phyloP scores from a whole-genome alignment of 1,139 yeast genomes.

The Yarrowia galli region DNA sequence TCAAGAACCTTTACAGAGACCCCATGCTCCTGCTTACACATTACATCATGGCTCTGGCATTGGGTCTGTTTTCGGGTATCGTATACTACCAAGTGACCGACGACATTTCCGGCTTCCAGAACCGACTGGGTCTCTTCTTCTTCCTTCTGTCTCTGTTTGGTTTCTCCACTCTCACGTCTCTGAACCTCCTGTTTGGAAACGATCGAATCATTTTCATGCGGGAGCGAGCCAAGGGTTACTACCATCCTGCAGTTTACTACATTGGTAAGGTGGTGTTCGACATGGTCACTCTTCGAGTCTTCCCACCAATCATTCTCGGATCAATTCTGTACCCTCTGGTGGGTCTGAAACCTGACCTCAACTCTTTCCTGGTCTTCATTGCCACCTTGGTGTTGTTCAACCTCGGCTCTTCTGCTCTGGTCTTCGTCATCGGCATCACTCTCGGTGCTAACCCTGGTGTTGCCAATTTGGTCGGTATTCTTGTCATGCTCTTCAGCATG shows the following conservation, averaged over 20 bases:
- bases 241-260: constrained; percentile 85
- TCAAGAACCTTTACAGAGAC: constrained; percentile 89
- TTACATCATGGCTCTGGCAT: constrained; percentile 73
- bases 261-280: constrained; percentile 87
- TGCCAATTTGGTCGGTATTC: constrained; percentile 86
- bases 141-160: constrained; percentile 91
- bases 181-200: constrained; percentile 77
- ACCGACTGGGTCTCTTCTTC: constrained; percentile 90
- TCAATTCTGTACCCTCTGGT: constrained; percentile 90
- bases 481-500: constrained; percentile 80
- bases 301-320: constrained; percentile 87
- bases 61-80: constrained; percentile 86
- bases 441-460: constrained; percentile 89
- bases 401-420: constrained; percentile 82
- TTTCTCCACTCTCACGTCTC: constrained; percentile 88
- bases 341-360: constrained; percentile 80
- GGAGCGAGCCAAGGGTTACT: constrained; percentile 93
- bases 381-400: constrained; percentile 80
- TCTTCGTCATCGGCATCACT: constrained; percentile 79
- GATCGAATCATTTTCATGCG: constrained; percentile 89
- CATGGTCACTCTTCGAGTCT: constrained; percentile 82
- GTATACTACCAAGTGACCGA: constrained; percentile 81
- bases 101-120: constrained; percentile 95
- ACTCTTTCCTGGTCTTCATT: constrained; percentile 77
- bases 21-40: constrained; percentile 86